phyloP scores from a whole-genome alignment of 352 stramenopile genomes.

The Globisporangium radiosum region DNA sequence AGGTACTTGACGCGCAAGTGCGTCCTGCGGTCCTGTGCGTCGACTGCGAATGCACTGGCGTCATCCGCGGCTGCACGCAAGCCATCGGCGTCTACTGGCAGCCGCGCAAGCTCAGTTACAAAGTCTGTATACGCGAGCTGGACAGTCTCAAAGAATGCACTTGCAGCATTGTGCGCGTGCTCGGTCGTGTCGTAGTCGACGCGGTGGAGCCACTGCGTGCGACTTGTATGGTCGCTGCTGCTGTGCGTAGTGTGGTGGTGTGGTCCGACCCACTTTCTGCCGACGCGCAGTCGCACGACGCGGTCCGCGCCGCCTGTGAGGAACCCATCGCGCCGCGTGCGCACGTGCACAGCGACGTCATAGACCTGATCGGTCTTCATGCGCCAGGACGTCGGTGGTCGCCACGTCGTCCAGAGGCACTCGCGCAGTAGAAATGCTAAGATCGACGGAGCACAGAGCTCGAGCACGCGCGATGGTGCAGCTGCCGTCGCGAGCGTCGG shows the following conservation, averaged over 20 bases:
- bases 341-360: constrained; percentile 45
- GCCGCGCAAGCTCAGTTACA: constrained; percentile 29
- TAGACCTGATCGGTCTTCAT: constrained; percentile 64
- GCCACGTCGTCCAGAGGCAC: constrained; percentile 49
- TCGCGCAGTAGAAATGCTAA: constrained; percentile 29
- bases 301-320: constrained; percentile 43
- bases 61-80: constrained; percentile 13
- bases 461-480: constrained; percentile 15
- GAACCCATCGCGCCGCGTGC: constrained; percentile 35
- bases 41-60: constrained; percentile 27
- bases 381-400: constrained; percentile 51
- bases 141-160: constrained; percentile 51
- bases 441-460: constrained; percentile 25
- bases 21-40: constrained; percentile 44
- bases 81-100: constrained; percentile 39
- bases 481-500: constrained; percentile 28
- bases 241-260: constrained; percentile 38
- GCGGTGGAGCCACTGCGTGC: constrained; percentile 53
- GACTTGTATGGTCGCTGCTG: constrained; percentile 10
- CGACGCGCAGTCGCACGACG: constrained; percentile 44
- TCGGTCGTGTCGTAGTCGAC: constrained; percentile 55
- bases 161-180: constrained; percentile 24
- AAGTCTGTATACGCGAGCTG: constrained; percentile 48
- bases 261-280: constrained; percentile 57
- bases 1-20: constrained; percentile 57